Evolutionary conservation across 2,329 filamentous ascomycete genomes (phyloP), one percentile per base, ranked within the genome.

Genomic region (Penicillium sp.): DNA sequence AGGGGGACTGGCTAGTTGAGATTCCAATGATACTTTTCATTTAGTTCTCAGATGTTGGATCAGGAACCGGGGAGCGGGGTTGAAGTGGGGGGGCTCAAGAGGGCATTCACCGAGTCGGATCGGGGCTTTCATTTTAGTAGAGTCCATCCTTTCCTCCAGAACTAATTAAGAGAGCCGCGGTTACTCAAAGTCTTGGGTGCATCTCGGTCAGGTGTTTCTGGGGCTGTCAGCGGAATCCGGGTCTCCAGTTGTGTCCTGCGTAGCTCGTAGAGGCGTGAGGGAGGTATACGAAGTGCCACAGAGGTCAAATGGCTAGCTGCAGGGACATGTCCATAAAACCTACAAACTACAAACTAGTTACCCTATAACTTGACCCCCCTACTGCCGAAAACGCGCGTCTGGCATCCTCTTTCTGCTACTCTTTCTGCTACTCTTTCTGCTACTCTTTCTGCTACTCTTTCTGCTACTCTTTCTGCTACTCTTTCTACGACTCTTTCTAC

Each of bases 31-130:
- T n/a, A 31, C 43, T 31, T 22, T 31, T 46, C 14, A 2, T 18
- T 11, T 27, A 24, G 13, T n/a, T 18, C 19, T 31, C 14, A 24
- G 24, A 57, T 50, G 62, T 63, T 60, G 51, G 55, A 43, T 55
- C 50, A 55, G 60, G 49, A 56, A 63, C 54, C 33, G 36, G 54
- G 41, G 56, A 60, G 59, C 62, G 60, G 59, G 60, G 62, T 65
- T 55, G 56, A 52, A 36, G 19, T 54, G 55, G 55, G 58, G 60
- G 60, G 62, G 60, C 43, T 31, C 16, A 46, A 31, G 22, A 46
- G 14, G 16, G 16, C 14, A 10, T 46, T 31, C 24, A 7, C 31
- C 24, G 24, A 44, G 41, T 27, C 41, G 16, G 43, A 16, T 31
- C 31, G 43, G 24, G 27, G 24, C 4, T 16, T 22, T 41, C 39